Conservation (phyloP, 345 rosid species). For the Gossypium raimondii region DNA sequence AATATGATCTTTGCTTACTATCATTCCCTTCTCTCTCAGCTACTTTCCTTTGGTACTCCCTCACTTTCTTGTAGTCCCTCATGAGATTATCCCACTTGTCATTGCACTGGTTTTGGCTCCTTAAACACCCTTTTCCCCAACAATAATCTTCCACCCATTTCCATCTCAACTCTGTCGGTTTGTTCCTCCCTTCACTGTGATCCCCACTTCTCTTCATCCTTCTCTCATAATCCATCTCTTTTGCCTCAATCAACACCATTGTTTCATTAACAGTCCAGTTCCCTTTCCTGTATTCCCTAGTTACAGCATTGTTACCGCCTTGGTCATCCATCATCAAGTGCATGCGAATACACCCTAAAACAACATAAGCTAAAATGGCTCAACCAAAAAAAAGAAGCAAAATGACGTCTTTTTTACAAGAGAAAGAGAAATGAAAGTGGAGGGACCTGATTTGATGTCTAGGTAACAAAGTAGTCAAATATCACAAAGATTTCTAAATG, state of each 20-base stretch:
- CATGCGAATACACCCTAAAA: conserved; percentile 19
- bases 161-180: conserved; percentile 82
- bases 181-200: conserved; percentile 32
- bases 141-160: conserved; percentile 95
- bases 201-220: conserved; percentile 57
- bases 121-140: conserved; percentile 63
- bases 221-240: conserved; percentile 80
- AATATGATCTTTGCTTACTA: conserved; percentile 39
- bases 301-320: conserved; percentile 31
- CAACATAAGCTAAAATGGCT: background rate
- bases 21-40: conserved; percentile 26
- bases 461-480: conserved; percentile 12
- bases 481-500: background rate
- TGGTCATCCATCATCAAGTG: conserved; percentile 49
- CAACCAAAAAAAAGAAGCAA: background rate
- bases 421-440: background rate
- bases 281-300: conserved; percentile 83
- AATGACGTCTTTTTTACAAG: background rate
- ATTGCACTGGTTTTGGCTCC: conserved; percentile 95
- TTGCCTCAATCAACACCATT: conserved; percentile 78
- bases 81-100: conserved; percentile 97
- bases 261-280: conserved; percentile 84
- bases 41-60: conserved; percentile 52
- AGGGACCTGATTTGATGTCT: conserved; percentile 1
- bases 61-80: conserved; percentile 90